These are phyloP conservation scores for Lactifluus rugatus DNA, from an alignment of 768 basidiomycete genomes.

Conservation along the genomic window DNA sequence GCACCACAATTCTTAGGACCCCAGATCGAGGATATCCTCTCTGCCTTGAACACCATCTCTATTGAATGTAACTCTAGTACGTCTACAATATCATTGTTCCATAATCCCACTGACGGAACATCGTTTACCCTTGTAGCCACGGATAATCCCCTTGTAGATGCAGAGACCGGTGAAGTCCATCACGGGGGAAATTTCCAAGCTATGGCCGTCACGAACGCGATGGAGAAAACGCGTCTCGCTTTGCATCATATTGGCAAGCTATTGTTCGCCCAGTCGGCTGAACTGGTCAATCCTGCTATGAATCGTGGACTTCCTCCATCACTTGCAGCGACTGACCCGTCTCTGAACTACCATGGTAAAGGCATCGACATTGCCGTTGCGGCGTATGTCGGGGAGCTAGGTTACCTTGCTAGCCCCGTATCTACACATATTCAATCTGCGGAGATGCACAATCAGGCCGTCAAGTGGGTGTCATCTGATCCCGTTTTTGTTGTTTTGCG, in stretches of 20 bases:
- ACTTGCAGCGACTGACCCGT: constrained; percentile 69
- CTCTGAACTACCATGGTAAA: constrained; percentile 74
- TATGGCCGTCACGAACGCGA: constrained; percentile 73
- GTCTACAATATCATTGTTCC: constrained; percentile 21
- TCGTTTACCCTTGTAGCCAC: constrained; percentile 43
- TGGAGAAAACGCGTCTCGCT: constrained; percentile 73
- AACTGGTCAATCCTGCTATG: constrained; percentile 71
- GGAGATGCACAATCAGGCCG: constrained; percentile 88
- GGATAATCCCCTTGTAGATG: constrained; percentile 78
- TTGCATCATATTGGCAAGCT: constrained; percentile 44
- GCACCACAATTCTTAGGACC: constrained; percentile 82
- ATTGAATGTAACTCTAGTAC: constrained; percentile 76
- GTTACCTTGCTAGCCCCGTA: constrained; percentile 74
- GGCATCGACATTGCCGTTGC: constrained; percentile 80
- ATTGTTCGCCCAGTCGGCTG: constrained; percentile 46
- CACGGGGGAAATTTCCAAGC: constrained; percentile 90
- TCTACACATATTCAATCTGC: constrained; percentile 79
- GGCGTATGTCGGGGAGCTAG: constrained; percentile 74
- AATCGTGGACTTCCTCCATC: constrained; percentile 78
- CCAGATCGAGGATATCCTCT: constrained; percentile 69
- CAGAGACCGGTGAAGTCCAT: constrained; percentile 53
- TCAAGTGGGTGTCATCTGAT: constrained; percentile 51
- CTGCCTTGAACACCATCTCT: constrained; percentile 52
- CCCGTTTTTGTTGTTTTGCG: neutral
- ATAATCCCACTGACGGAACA: neutral